Conservation (phyloP, 108 stramenopile genomes). For the Nitzschia sp. region DNA sequence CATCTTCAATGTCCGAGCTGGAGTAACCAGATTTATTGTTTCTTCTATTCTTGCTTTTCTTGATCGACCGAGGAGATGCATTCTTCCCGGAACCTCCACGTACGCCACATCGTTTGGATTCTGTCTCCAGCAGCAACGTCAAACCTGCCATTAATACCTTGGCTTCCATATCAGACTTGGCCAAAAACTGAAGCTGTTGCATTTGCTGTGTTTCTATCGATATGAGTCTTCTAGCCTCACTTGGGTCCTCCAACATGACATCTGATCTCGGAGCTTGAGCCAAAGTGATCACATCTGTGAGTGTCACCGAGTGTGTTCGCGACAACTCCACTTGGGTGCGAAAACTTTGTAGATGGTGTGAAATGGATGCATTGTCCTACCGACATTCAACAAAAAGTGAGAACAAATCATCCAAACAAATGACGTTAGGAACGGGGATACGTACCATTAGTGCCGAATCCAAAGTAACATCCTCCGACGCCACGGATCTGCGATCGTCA, state of each 20-base stretch:
- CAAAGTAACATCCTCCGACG: slow-evolving; percentile 54
- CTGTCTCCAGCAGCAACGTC: slow-evolving; percentile 71
- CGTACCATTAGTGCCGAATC: slow-evolving; percentile 54
- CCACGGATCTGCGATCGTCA: slow-evolving; percentile 20
- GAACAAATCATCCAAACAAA: neutral
- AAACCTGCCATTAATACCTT: slow-evolving; percentile 72
- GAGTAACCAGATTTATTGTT: slow-evolving; percentile 29
- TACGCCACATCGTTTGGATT: slow-evolving; percentile 68
- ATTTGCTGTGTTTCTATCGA: slow-evolving; percentile 51
- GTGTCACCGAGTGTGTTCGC: slow-evolving; percentile 68
- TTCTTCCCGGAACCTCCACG: slow-evolving; percentile 56
- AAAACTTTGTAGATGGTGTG: slow-evolving; percentile 15
- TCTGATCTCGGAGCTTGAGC: slow-evolving; percentile 33
- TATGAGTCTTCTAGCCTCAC: slow-evolving; percentile 66
- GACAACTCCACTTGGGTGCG: slow-evolving; percentile 63
- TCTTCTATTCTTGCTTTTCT: slow-evolving; percentile 14
- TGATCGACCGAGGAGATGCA: slow-evolving; percentile 2
- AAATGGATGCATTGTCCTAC: slow-evolving; percentile 39
- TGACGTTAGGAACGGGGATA: neutral
- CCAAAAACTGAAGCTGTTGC: slow-evolving; percentile 69
- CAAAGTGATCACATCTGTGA: slow-evolving; percentile 68
- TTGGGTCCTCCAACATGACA: slow-evolving; percentile 57
- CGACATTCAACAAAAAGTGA: slow-evolving; percentile 5
- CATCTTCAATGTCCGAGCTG: slow-evolving; percentile 39
- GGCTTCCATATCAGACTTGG: slow-evolving; percentile 65